Conservation (phyloP, 2,329 filamentous ascomycete genomes). For the Penicillium sp. region DNA sequence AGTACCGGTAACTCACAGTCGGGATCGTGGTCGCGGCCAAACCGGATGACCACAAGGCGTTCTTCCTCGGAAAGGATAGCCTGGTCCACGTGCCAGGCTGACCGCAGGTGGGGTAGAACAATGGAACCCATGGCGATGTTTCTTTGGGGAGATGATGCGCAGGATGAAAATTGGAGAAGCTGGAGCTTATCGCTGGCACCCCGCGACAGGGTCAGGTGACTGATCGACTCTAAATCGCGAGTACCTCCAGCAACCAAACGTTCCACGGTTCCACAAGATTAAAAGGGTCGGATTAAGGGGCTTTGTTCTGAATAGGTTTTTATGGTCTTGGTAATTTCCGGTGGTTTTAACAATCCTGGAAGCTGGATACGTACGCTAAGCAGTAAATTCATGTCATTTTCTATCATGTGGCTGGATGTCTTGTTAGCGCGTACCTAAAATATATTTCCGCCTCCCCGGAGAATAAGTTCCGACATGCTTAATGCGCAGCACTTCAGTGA, state of each 20-base stretch:
- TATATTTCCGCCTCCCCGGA: no score
- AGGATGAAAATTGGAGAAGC: slow-evolving; percentile 13
- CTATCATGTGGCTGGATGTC: no score
- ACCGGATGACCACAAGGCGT: slow-evolving; percentile 79
- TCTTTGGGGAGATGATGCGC: background rate
- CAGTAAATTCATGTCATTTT: no score
- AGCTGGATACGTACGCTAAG: no score
- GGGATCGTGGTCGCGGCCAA: slow-evolving; percentile 81
- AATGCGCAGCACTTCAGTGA: no score
- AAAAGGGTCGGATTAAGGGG: background rate
- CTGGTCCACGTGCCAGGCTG: slow-evolving; percentile 98
- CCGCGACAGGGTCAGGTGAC: slow-evolving; percentile 14
- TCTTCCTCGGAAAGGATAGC: slow-evolving; percentile 90
- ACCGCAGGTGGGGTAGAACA: slow-evolving; percentile 84
- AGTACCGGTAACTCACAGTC: slow-evolving; percentile 53
- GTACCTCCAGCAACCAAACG: background rate
- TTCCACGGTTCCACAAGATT: background rate
- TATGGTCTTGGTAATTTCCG: no score
- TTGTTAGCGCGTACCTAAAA: no score
- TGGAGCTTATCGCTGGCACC: slow-evolving; percentile 21
- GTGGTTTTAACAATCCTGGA: no score
- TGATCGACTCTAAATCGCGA: background rate
- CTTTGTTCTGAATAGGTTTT: no score
- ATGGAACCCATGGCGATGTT: slow-evolving; percentile 71
- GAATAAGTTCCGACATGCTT: no score